Percentiles rank a stretch among this genome's conserved stretches.
These are phyloP conservation scores for Lepidium campestre DNA, from an alignment of 441 rosid species.

Conservation along the genomic window DNA sequence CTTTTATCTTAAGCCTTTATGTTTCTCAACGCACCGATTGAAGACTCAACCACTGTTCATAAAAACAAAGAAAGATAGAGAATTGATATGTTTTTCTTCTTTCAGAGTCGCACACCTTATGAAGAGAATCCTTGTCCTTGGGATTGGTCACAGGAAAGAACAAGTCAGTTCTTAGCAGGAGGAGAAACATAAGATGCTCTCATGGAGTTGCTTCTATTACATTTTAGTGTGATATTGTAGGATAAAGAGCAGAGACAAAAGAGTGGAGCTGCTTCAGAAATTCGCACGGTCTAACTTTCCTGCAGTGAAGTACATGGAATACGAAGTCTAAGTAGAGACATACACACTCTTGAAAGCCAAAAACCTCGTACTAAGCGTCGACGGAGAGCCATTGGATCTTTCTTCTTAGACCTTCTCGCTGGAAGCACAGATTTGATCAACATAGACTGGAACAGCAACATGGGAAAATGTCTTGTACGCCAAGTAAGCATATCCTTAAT, in stretches of 20 bases:
- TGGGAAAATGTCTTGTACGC: conserved; percentile 84
- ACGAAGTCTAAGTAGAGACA: conserved; percentile 72
- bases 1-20: not conserved
- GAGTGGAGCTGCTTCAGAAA: conserved; percentile 77
- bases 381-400: conserved; percentile 81
- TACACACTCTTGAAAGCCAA: conserved; percentile 79
- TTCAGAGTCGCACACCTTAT: too few species aligned
- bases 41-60: not conserved
- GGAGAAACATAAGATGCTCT: conserved; percentile 17
- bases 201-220: not conserved
- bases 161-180: not conserved
- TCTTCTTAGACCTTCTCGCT: conserved; percentile 79
- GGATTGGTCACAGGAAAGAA: too few species aligned
- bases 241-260: conserved; percentile 83
- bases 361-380: conserved; percentile 69
- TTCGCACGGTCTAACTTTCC: conserved; percentile 81
- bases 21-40: not conserved
- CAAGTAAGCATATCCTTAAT: conserved; percentile 32
- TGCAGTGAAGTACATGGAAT: conserved; percentile 85
- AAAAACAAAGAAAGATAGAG: not conserved
- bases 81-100: not conserved
- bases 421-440: conserved; percentile 74
- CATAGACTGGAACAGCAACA: conserved; percentile 70
- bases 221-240: conserved; percentile 16
- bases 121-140: too few species aligned